Conservation (phyloP, 306 rosid genomes). For the Fragaria iinumae region DNA sequence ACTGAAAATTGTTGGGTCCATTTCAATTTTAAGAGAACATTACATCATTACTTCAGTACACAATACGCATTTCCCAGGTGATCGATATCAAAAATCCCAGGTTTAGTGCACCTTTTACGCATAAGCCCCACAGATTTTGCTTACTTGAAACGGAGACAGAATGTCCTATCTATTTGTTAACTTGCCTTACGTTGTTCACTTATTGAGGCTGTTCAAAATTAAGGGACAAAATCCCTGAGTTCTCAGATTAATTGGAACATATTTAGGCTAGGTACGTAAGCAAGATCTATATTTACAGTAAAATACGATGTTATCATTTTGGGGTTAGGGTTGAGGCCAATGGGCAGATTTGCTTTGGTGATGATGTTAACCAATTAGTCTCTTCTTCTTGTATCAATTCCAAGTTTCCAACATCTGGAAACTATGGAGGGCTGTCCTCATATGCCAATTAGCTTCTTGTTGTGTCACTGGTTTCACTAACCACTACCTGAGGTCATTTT, state of each 20-base stretch:
- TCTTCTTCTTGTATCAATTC: background rate
- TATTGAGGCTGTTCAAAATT: background rate
- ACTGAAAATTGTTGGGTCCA: background rate
- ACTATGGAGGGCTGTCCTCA: background rate
- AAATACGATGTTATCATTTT: background rate
- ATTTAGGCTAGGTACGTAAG: background rate
- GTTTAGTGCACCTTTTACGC: background rate
- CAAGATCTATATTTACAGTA: background rate
- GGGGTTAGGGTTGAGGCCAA: background rate
- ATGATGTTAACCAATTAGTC: background rate
- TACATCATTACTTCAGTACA: constrained; percentile 8
- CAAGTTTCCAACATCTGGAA: background rate
- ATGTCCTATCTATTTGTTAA: background rate
- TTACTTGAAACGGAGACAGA: background rate
- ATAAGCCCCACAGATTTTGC: background rate
- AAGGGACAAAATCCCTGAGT: constrained; percentile 6
- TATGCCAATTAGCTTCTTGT: constrained; percentile 11
- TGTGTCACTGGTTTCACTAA: background rate
- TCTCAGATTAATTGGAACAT: background rate
- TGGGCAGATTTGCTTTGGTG: background rate
- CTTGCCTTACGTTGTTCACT: background rate
- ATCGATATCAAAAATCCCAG: background rate
- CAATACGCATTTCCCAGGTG: background rate
- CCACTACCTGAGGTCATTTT: constrained; percentile 16
- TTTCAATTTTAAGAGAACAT: background rate